These are phyloP conservation scores for Coniochaeta sp. DNA, from an alignment of 2,329 filamentous ascomycete genomes.

Conservation along the genomic window DNA sequence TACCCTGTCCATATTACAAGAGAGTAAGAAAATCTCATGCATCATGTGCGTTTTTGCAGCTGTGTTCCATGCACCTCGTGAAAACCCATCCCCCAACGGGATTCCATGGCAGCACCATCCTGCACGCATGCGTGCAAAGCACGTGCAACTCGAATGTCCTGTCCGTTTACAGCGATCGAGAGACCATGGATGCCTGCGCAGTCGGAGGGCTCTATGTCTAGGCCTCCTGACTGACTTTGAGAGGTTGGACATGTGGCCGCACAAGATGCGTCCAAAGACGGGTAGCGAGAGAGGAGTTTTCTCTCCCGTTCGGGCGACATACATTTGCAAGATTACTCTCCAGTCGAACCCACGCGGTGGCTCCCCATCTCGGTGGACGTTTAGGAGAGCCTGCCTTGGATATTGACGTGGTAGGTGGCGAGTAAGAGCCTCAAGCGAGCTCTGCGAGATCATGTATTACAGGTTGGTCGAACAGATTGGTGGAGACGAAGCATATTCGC, in stretches of 20 bases:
- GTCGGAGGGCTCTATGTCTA: not conserved
- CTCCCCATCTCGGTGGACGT: no score
- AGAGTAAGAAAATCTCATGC: not conserved
- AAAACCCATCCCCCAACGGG: not conserved
- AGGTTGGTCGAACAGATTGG: not conserved
- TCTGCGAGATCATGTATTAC: not conserved
- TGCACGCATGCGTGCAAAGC: not conserved
- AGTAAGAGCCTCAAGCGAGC: not conserved
- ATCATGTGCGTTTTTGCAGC: not conserved
- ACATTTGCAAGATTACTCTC: not conserved
- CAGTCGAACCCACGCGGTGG: not conserved
- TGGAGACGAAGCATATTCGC: not conserved
- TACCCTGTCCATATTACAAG: not conserved
- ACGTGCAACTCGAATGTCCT: not conserved
- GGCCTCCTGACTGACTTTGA: not conserved
- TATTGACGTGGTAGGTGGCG: not conserved
- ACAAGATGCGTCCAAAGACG: not conserved
- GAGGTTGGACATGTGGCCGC: not conserved
- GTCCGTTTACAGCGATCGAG: not conserved
- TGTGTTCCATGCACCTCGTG: not conserved
- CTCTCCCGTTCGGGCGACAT: not conserved
- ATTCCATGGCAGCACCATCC: not conserved
- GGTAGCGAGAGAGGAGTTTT: not conserved
- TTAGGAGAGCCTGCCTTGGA: not conserved
- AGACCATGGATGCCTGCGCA: not conserved